phyloP scores from a whole-genome alignment of 257 asterid species.

The Vinca minor region DNA sequence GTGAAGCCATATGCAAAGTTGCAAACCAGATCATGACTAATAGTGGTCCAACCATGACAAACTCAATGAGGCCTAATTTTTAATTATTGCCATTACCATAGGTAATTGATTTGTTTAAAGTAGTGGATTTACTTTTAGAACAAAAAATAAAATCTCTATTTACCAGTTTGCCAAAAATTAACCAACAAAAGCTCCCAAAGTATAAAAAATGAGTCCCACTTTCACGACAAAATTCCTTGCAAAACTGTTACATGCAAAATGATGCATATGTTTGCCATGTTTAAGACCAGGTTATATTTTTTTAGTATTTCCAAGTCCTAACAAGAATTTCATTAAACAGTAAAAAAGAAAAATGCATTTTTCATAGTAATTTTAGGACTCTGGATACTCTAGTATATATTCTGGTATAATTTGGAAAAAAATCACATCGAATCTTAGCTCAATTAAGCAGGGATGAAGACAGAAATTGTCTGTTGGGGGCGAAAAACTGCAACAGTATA shows the following conservation, averaged over 20 bases:
- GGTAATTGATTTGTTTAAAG: conserved; percentile 2
- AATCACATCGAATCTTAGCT: too few species aligned
- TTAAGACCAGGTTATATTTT: background rate
- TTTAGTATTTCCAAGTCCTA: background rate
- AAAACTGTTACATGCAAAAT: conserved; percentile 1
- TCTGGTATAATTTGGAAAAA: too few species aligned
- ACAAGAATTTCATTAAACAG: background rate
- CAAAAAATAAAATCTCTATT: background rate
- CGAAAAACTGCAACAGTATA: too few species aligned
- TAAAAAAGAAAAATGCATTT: too few species aligned
- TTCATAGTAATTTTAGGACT: too few species aligned
- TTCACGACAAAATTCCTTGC: conserved; percentile 13
- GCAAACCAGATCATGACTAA: background rate
- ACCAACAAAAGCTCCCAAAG: background rate
- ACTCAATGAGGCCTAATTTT: conserved; percentile 1
- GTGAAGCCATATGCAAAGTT: conserved; percentile 3
- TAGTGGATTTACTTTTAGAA: conserved; percentile 9
- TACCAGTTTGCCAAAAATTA: background rate
- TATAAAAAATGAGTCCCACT: conserved; percentile 3
- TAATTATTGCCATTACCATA: conserved; percentile 6
- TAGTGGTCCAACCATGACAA: background rate
- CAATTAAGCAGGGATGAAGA: too few species aligned
- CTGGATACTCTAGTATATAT: too few species aligned
- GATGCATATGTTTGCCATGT: conserved; percentile 15
- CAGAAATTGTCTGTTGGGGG: too few species aligned